These are phyloP conservation scores for Rhodotorula sp. DNA, from an alignment of 1,284 basidiomycete species.

Conservation along the genomic window DNA sequence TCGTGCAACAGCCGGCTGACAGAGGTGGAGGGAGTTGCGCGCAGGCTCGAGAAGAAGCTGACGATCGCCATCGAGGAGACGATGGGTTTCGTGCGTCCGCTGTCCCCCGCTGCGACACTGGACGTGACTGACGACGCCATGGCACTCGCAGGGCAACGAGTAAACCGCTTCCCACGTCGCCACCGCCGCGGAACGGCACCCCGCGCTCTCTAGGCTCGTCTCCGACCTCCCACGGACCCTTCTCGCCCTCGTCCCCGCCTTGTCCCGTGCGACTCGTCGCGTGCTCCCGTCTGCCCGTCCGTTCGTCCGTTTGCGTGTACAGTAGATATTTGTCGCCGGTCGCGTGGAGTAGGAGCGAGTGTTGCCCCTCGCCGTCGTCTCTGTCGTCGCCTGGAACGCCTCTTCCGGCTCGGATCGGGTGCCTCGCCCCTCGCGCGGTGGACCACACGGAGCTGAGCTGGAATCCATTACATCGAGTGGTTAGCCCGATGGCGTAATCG, in stretches of 20 bases:
- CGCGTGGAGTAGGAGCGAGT: too few relatives aligned
- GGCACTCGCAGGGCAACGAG: too few relatives aligned
- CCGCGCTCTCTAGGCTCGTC: neutral
- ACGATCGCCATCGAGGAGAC: slow-evolving; percentile 53
- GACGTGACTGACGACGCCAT: too few relatives aligned
- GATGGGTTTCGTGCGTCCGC: slow-evolving; percentile 50
- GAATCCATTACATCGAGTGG: too few relatives aligned
- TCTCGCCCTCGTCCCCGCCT: neutral
- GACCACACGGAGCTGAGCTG: too few relatives aligned
- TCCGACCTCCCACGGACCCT: neutral
- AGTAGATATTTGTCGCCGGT: too few relatives aligned
- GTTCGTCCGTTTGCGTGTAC: too few relatives aligned
- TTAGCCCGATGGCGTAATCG: too few relatives aligned
- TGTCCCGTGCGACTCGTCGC: neutral
- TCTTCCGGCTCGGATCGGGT: neutral
- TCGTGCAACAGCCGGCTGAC: neutral
- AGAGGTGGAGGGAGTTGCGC: too few relatives aligned
- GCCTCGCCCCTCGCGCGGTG: too few relatives aligned
- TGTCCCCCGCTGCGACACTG: neutral
- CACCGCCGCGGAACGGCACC: neutral
- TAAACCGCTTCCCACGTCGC: neutral
- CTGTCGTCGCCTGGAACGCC: neutral
- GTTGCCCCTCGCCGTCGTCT: neutral
- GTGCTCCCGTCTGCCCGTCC: too few relatives aligned
- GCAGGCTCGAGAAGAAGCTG: slow-evolving; percentile 36